Conservation (phyloP, 257 asterid genomes). For the Solanum paucissectum region DNA sequence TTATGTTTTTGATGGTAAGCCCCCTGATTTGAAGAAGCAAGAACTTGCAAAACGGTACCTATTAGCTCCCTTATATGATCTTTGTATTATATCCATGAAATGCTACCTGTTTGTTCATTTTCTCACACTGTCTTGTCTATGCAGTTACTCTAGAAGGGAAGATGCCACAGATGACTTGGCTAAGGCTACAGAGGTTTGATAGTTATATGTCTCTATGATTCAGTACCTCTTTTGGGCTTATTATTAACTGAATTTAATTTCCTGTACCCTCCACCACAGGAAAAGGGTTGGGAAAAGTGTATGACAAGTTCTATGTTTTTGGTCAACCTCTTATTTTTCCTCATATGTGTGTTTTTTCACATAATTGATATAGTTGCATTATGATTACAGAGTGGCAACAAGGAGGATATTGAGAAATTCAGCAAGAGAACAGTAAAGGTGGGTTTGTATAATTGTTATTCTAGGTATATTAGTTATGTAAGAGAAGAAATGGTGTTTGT, state of each 20-base stretch:
- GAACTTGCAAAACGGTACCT: slow-evolving; percentile 95
- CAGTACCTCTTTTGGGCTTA: background rate
- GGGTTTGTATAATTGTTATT: background rate
- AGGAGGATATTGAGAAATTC: slow-evolving; percentile 90
- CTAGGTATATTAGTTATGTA: background rate
- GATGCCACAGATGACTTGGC: slow-evolving; percentile 81
- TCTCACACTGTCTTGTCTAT: slow-evolving; percentile 4
- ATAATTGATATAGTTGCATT: background rate
- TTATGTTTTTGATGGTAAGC: slow-evolving; percentile 92
- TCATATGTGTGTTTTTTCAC: background rate
- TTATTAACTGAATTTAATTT: background rate
- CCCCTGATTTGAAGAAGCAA: slow-evolving; percentile 91
- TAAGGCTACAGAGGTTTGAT: slow-evolving; percentile 70
- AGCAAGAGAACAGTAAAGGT: slow-evolving; percentile 98
- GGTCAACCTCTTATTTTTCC: background rate
- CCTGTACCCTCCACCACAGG: background rate
- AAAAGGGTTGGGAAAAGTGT: background rate
- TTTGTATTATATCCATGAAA: background rate
- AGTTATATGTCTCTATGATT: background rate
- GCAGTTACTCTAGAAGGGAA: slow-evolving; percentile 77
- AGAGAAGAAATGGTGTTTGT: background rate
- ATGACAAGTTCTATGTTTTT: background rate
- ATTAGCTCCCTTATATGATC: slow-evolving; percentile 5
- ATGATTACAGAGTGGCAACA: slow-evolving; percentile 54
- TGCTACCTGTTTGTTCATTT: background rate